Conservation (phyloP, 331 rosid species). For the Rosa hybrid region DNA sequence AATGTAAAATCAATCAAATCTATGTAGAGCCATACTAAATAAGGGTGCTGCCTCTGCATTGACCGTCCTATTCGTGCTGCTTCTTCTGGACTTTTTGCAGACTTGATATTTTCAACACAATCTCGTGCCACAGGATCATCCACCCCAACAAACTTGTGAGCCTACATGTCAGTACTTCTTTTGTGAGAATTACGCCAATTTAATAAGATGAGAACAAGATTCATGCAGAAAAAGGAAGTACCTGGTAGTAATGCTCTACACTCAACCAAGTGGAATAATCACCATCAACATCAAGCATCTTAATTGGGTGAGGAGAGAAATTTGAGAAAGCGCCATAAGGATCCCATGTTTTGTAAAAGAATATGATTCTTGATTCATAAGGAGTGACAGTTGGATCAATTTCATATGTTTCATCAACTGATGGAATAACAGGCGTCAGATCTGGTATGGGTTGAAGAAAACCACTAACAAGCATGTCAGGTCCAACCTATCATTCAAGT, state of each 20-base stretch:
- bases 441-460: constrained; percentile 87
- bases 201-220: constrained; percentile 16
- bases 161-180: constrained; percentile 42
- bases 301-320: constrained; percentile 88
- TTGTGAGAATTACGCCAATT: neutral
- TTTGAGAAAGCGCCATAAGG: constrained; percentile 84
- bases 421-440: constrained; percentile 71
- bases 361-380: constrained; percentile 69
- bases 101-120: constrained; percentile 67
- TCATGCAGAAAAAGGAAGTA: constrained; percentile 31
- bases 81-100: constrained; percentile 85
- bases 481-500: constrained; percentile 69
- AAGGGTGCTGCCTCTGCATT: constrained; percentile 70
- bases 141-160: constrained; percentile 72
- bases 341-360: constrained; percentile 92
- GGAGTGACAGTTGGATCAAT: constrained; percentile 79
- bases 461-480: constrained; percentile 90
- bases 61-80: constrained; percentile 82
- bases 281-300: constrained; percentile 66
- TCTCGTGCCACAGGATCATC: constrained; percentile 61
- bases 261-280: constrained; percentile 67
- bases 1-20: neutral
- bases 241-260: constrained; percentile 97
- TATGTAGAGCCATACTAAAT: constrained; percentile 54
- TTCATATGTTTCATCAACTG: constrained; percentile 71